Evolutionary conservation across 1,284 basidiomycete genomes (phyloP), one percentile per base, ranked within the genome.

Genomic region (Ustilago sp.): DNA sequence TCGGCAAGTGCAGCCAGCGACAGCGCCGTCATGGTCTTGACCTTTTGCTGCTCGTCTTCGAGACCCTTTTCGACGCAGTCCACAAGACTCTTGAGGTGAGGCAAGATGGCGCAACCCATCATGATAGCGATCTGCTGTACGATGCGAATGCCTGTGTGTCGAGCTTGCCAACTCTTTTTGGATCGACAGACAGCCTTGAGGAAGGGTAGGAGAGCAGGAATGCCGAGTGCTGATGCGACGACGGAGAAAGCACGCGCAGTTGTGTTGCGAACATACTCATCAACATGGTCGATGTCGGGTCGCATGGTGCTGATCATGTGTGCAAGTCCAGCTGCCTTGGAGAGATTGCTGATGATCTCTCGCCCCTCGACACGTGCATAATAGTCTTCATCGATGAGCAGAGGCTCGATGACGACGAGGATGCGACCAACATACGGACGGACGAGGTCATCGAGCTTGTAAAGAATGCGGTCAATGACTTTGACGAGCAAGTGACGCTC

Each of bases 231-330:
- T 1, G 95, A 98, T 4, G 97, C 96, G 62, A 99, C 97, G 68
- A 99, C 97, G 31, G 96, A 97, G 89, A 99, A 99, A 3, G 97
- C 97, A 79, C 97, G 92, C 41, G 97, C 96, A 9, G 97, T 99
- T 39, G 97, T 99, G 87, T 99, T 99, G 72, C 97, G 93, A 31
- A 99, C 96, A 81, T 99, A 99, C 87, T 99, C 97, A 87, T 99
- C 97, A 48, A 96, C 95, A 83, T 99, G 96, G 87, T 99, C 96
- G 80, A 99, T 99, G 89, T 99, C 96, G 3, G 97, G 97, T 82
- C 96, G 93, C 96, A 99, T 99, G 23, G 96, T 99, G 41, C 96
- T 99, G 83, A 99, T 99, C 97, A 99, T 99, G 87, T 99, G 97
- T 3, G 96, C 97, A 28, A 99, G 91, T 87, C 97, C 96, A 38